Base-by-base conservation (phyloP, 345 rosid genomes). In the Populus tremula region DNA sequence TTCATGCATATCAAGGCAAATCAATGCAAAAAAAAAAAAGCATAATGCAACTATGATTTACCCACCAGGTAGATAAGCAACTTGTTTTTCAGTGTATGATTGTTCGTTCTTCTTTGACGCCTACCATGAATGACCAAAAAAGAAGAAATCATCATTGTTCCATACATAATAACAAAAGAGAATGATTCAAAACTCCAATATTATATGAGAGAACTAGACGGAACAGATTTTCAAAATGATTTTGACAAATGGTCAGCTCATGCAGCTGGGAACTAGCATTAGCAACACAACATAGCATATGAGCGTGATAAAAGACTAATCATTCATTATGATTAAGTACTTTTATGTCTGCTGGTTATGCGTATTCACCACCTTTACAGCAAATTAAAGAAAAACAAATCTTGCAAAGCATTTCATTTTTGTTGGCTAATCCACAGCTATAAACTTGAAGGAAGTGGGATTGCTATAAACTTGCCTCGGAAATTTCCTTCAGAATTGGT, bases 1-100 rank as follows among this genome's bases (percentile, higher is more conserved):
- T 69, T 39, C 67, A 38, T 62, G 35, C 67, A 33, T 29, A 25
- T 2, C 43, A 45, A 39, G 47, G 49, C n/a, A 17, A 25, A 41
- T 67, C 53, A 76, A 10, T 33, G 36, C 36, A 25, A 6, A 25
- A 10, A 36, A 3, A 12, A 27, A 41, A 7, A 43, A 25, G 14
- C 9, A 65, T 50, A 18, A 27, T 41, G 29, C 25, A 31, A 72
- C 38, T 49, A 59, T 69, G 69, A 63, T 74, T 35, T n/a, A 81
- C 86, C 56, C 16, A 83, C 84, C 84, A 43, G 83, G 79, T 56
- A 76, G n/a, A 38, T 36, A 31, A 43, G 81, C 81, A 73, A 71
- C 39, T 56, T 45, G 62, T 56, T 71, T 76, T 41, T 71, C 77
- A 71, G 59, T 77, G 31, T 69, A 47, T 17, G 77, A 29, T 45